These are phyloP conservation scores for Isatis tinctoria DNA, from an alignment of 345 rosid genomes.

Conservation along the genomic window DNA sequence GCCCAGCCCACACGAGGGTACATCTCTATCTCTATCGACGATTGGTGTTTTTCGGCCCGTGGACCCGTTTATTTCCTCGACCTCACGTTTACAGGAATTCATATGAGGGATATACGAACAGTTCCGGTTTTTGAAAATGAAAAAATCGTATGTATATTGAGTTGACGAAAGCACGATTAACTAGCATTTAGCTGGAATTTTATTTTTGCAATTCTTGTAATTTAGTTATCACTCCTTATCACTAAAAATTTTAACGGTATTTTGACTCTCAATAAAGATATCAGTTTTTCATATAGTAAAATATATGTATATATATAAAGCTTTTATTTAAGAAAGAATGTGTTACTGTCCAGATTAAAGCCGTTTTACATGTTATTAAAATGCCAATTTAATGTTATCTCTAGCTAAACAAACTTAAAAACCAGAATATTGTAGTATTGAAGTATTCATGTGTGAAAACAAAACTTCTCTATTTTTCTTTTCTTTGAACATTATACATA, in stretches of 20 bases:
- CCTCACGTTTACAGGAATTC: constrained; percentile 15
- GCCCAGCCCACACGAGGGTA: constrained; percentile 33
- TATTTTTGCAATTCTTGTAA: background rate
- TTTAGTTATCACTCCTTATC: background rate
- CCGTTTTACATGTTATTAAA: too few species aligned
- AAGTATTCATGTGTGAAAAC: too few species aligned
- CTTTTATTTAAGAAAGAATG: too few species aligned
- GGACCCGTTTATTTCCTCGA: constrained; percentile 20
- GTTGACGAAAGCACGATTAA: too few species aligned
- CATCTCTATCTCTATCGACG: constrained; percentile 6
- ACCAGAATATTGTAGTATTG: too few species aligned
- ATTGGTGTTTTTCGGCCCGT: constrained; percentile 16
- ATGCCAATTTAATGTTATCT: too few species aligned
- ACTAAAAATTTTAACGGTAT: background rate
- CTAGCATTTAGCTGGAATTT: background rate
- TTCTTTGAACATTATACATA: too few species aligned
- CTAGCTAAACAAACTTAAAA: too few species aligned
- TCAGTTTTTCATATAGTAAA: background rate
- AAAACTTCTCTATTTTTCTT: too few species aligned
- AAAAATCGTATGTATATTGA: too few species aligned
- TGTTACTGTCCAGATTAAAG: too few species aligned
- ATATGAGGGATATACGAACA: background rate
- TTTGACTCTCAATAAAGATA: background rate
- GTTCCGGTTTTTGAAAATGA: background rate
- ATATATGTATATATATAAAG: background rate